A percentile compares a stretch with the other conserved stretches of the same genome.
Conservation (phyloP, 140 eudicot species). For the Cichorium intybus region DNA sequence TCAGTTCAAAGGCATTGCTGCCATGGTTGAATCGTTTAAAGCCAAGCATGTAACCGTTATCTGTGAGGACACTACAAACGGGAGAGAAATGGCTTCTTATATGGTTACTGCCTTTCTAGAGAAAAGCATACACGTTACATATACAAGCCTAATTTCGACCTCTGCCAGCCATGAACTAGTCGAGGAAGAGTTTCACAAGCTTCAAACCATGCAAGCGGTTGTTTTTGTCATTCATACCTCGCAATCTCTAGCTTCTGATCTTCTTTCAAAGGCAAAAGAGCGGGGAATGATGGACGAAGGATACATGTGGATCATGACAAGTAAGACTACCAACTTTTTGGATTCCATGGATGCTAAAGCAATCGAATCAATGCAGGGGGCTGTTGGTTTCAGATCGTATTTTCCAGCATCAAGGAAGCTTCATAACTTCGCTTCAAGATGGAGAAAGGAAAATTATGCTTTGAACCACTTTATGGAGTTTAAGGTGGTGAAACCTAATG, state of each 20-base stretch:
- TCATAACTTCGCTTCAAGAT: neutral
- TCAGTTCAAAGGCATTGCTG: conserved; percentile 29
- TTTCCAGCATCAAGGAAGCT: neutral
- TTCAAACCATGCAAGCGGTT: conserved; percentile 29
- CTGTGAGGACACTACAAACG: no score
- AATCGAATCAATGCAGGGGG: conserved; percentile 22
- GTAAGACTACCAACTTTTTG: conserved; percentile 23
- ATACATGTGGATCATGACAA: conserved; percentile 35
- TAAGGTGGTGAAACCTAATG: neutral
- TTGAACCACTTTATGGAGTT: neutral
- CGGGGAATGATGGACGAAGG: conserved; percentile 48
- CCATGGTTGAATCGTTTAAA: conserved; percentile 12
- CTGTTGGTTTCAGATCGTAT: conserved; percentile 9
- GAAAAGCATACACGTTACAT: no score
- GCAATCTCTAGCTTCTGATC: conserved; percentile 14
- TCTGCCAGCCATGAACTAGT: conserved; percentile 21
- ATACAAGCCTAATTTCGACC: conserved; percentile 24
- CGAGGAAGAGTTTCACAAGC: conserved; percentile 28
- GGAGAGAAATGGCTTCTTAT: no score
- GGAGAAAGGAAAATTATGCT: neutral
- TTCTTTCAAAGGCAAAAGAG: conserved; percentile 26
- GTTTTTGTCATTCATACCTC: conserved; percentile 35
- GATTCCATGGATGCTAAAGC: conserved; percentile 7
- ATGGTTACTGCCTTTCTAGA: no score
- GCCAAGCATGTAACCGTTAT: conserved; percentile 21